Percentiles rank a stretch among this genome's conserved stretches.
These are phyloP conservation scores for Ceratocystis albifundus DNA, from an alignment of 2,329 filamentous ascomycete species.

Conservation along the genomic window DNA sequence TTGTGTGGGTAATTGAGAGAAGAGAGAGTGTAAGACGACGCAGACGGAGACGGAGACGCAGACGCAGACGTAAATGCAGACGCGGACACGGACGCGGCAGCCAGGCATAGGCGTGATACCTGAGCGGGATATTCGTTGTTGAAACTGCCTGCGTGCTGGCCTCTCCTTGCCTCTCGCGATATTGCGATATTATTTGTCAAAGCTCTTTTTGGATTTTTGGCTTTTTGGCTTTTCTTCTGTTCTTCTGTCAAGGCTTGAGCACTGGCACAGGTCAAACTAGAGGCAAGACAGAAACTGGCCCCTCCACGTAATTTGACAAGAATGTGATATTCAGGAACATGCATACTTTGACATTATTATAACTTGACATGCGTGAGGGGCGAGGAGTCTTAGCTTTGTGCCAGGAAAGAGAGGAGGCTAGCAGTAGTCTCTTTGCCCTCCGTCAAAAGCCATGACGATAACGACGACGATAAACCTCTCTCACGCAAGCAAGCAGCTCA, in stretches of 20 bases:
- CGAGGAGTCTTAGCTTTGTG: too few species aligned
- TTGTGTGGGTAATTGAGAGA: too few species aligned
- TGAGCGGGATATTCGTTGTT: too few species aligned
- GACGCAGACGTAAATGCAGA: too few species aligned
- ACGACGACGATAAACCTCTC: neutral
- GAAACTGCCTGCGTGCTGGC: neutral
- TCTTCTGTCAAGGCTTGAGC: neutral
- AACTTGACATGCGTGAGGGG: neutral
- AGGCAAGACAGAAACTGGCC: neutral
- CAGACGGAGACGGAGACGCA: too few species aligned
- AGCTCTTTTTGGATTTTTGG: neutral
- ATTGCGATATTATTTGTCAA: neutral
- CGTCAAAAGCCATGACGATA: too few species aligned
- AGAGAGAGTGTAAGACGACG: too few species aligned
- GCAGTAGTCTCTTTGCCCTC: too few species aligned
- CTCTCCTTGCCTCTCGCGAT: neutral
- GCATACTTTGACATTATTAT: neutral
- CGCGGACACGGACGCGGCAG: too few species aligned
- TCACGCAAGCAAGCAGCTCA: neutral
- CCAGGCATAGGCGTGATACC: too few species aligned
- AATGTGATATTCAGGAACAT: neutral
- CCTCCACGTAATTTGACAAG: neutral
- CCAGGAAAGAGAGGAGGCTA: too few species aligned
- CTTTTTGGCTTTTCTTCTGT: too few species aligned
- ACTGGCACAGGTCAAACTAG: neutral